Conservation (phyloP, 768 basidiomycete species). For the Hebeloma cylindrosporum region DNA sequence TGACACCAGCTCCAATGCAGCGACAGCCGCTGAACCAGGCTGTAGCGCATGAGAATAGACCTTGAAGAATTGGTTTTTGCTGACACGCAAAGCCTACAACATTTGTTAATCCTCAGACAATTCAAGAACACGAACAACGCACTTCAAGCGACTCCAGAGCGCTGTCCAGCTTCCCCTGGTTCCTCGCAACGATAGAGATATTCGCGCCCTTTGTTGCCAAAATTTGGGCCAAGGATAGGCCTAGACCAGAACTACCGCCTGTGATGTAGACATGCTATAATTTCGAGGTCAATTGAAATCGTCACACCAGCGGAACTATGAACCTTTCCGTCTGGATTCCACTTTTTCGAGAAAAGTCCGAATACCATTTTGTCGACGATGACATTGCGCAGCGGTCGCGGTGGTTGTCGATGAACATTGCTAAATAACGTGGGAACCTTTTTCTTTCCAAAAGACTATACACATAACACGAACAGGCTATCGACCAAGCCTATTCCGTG, state of each 20-base stretch:
- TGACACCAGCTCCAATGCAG: slow-evolving; percentile 64
- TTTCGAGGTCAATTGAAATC: not conserved
- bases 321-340: slow-evolving; percentile 52
- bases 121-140: slow-evolving; percentile 27
- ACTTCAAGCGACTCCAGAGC: slow-evolving; percentile 71
- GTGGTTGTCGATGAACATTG: too few relatives aligned
- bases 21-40: slow-evolving; percentile 48
- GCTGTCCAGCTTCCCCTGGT: slow-evolving; percentile 57
- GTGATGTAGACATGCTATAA: slow-evolving; percentile 81
- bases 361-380: too few relatives aligned
- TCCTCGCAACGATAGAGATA: slow-evolving; percentile 83
- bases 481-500: too few relatives aligned
- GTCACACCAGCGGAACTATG: not conserved
- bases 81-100: slow-evolving; percentile 49
- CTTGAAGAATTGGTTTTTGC: slow-evolving; percentile 59
- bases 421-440: too few relatives aligned
- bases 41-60: slow-evolving; percentile 68
- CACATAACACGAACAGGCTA: too few relatives aligned
- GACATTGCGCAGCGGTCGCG: too few relatives aligned
- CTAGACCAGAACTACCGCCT: slow-evolving; percentile 81
- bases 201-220: slow-evolving; percentile 72
- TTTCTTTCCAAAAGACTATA: too few relatives aligned
- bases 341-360: slow-evolving; percentile 36
- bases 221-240: slow-evolving; percentile 67
- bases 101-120: not conserved